Evolutionary conservation across 2,329 filamentous ascomycete species (phyloP).

Genomic region (Chaetomium globosum): DNA sequence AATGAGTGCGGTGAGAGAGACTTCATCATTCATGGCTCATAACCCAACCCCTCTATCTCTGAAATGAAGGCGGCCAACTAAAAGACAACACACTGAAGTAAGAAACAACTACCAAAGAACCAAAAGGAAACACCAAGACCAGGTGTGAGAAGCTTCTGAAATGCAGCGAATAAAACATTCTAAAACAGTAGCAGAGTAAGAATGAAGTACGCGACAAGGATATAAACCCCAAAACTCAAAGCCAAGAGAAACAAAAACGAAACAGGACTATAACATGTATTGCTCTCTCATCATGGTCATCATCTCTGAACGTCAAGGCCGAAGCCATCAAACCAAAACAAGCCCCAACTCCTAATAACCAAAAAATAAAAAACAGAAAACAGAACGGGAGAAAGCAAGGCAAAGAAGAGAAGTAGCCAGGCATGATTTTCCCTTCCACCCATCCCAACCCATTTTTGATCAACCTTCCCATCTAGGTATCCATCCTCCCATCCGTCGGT

Average conservation of each 20-base stretch:
- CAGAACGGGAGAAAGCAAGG: background rate
- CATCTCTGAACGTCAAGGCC: constrained; percentile 2
- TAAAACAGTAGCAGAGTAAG: background rate
- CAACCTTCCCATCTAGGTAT: background rate
- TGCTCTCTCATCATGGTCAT: constrained; percentile 13
- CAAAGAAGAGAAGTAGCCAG: constrained; percentile 1
- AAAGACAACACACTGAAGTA: background rate
- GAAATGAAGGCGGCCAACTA: background rate
- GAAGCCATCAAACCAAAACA: background rate
- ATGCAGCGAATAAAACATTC: background rate
- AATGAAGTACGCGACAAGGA: background rate
- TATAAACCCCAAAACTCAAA: background rate
- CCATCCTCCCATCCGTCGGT: background rate
- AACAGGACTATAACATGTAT: background rate
- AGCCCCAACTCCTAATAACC: background rate
- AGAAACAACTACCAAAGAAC: background rate
- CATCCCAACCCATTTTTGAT: background rate
- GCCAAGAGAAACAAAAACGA: background rate
- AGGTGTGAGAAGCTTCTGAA: background rate
- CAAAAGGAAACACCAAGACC: background rate
- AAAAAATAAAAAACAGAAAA: background rate
- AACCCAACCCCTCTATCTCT: background rate
- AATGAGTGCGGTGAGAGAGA: background rate
- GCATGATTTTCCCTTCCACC: constrained; percentile 1
- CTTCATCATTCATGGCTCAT: background rate